phyloP scores from a whole-genome alignment of 331 rosid species.

The Malus hybrid region DNA sequence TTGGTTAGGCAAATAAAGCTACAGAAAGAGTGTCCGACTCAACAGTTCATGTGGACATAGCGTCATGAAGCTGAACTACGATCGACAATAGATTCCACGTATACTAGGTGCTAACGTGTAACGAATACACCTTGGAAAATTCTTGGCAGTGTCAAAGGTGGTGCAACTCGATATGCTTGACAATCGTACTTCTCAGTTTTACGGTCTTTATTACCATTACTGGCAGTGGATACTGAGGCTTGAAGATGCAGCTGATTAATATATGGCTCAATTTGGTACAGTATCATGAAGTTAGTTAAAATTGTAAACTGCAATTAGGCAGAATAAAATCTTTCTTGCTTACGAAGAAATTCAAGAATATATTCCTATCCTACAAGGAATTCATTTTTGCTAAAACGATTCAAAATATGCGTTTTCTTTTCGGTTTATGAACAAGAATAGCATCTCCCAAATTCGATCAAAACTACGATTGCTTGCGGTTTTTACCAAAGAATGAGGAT shows the following conservation, averaged over 20 bases:
- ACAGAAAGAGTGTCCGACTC: conserved; percentile 46
- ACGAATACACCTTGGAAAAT: not conserved
- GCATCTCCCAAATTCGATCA: not conserved
- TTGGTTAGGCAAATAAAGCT: conserved; percentile 49
- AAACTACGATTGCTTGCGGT: not conserved
- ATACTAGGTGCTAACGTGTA: not conserved
- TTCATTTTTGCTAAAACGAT: not conserved
- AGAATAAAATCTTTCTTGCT: not conserved
- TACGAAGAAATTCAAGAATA: not conserved
- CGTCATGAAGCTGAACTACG: conserved; percentile 30
- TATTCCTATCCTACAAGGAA: too few relatives aligned
- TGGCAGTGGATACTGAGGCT: not conserved
- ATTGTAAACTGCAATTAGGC: not conserved
- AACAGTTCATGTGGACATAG: conserved; percentile 14
- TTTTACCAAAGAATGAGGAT: not conserved
- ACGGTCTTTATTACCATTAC: not conserved
- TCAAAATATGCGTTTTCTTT: not conserved
- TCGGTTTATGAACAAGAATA: not conserved
- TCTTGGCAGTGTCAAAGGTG: not conserved
- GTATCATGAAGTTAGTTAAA: not conserved
- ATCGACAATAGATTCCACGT: not conserved
- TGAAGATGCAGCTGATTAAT: not conserved
- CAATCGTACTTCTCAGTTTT: not conserved
- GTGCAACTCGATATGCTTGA: not conserved
- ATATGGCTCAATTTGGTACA: not conserved